Evolutionary conservation across 345 rosid genomes (phyloP).

Genomic region (Garcia nutans): DNA sequence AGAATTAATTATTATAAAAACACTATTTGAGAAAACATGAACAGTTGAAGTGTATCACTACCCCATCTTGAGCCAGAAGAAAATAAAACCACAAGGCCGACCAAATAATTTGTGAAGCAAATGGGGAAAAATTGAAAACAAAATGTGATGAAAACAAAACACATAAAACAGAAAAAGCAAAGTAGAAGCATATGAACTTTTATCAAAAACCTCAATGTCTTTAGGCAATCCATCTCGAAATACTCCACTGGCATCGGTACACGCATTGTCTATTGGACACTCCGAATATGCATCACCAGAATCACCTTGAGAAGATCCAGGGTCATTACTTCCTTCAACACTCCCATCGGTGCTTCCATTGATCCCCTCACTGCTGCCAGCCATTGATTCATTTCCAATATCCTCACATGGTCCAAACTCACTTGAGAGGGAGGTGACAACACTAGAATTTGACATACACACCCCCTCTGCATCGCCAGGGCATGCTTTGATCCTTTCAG

Average conservation of each 20-base stretch:
- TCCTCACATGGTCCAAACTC: conserved; percentile 43
- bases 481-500: conserved; percentile 2
- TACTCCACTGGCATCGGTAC: conserved; percentile 19
- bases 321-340: conserved; percentile 42
- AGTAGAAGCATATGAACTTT: conserved; percentile 24
- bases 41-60: too few species aligned
- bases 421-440: conserved; percentile 22
- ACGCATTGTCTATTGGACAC: conserved; percentile 27
- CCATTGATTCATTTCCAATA: conserved; percentile 34
- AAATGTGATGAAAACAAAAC: not conserved
- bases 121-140: not conserved
- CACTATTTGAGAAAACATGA: too few species aligned
- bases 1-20: not conserved
- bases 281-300: conserved; percentile 47
- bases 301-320: conserved; percentile 38
- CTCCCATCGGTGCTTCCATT: conserved; percentile 37
- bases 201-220: conserved; percentile 52
- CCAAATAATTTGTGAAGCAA: too few species aligned
- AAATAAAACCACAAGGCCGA: too few species aligned
- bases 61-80: too few species aligned
- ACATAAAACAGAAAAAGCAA: not conserved
- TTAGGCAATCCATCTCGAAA: conserved; percentile 28
- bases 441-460: conserved; percentile 33
- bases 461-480: conserved; percentile 15
- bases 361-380: conserved; percentile 41